phyloP scores from a whole-genome alignment of 768 basidiomycete species.

The Pleurotus pulmonarius region DNA sequence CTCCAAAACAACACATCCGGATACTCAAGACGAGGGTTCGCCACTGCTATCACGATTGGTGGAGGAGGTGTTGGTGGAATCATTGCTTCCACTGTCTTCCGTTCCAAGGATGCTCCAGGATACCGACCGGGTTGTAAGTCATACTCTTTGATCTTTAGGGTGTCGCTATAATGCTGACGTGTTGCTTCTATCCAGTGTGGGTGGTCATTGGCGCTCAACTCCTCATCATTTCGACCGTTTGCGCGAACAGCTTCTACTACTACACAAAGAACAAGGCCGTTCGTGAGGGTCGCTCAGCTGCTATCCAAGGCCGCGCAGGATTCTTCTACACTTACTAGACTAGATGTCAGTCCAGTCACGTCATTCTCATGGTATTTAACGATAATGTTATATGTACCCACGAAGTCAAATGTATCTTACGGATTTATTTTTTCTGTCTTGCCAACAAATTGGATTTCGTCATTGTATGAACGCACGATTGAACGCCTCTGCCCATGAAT shows the following conservation, averaged over 20 bases:
- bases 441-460: neutral
- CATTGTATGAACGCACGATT: conserved; percentile 14
- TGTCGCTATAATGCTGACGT: neutral
- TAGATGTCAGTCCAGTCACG: neutral
- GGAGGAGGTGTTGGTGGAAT: conserved; percentile 37
- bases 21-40: conserved; percentile 35
- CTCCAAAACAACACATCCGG: conserved; percentile 28
- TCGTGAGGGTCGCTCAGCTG: conserved; percentile 26
- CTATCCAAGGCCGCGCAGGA: conserved; percentile 32
- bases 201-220: conserved; percentile 32
- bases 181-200: conserved; percentile 22
- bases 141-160: neutral
- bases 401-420: conserved; percentile 3
- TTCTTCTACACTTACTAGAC: conserved; percentile 28
- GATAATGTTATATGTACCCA: conserved; percentile 3
- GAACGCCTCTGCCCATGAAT: conserved; percentile 31
- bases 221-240: conserved; percentile 24
- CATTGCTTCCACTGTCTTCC: conserved; percentile 32
- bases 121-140: conserved; percentile 5
- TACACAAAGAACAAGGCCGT: conserved; percentile 24
- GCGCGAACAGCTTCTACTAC: conserved; percentile 23
- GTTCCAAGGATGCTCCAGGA: conserved; percentile 30
- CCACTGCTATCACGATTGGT: conserved; percentile 29
- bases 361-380: neutral
- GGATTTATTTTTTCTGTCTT: neutral